These are phyloP conservation scores for Monosporascus sp. DNA, from an alignment of 2,329 filamentous ascomycete species.

Conservation along the genomic window DNA sequence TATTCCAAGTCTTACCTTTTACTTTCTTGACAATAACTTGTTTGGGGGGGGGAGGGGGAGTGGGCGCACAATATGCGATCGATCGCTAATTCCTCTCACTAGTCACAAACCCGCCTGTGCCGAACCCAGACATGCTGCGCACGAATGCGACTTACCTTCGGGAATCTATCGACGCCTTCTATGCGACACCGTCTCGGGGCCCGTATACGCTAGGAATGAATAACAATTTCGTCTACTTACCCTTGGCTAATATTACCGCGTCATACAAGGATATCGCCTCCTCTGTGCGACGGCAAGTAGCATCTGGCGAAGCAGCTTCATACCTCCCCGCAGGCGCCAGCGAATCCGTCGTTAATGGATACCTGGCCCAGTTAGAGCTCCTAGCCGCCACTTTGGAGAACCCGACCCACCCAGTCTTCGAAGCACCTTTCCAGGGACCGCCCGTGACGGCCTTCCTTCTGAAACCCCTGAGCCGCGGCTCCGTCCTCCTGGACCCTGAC, in stretches of 20 bases:
- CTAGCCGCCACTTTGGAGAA: constrained; percentile 12
- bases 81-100: not conserved
- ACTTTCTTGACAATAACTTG: too few relatives aligned
- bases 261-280: constrained; percentile 17
- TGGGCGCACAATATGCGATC: too few relatives aligned
- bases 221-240: constrained; percentile 25
- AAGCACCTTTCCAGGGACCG: constrained; percentile 23
- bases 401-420: constrained; percentile 24
- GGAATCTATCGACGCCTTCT: constrained; percentile 25
- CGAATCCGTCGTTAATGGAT: not conserved
- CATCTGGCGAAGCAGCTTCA: not conserved
- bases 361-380: constrained; percentile 15
- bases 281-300: constrained; percentile 9
- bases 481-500: constrained; percentile 20
- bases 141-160: constrained; percentile 27
- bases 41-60: too few relatives aligned
- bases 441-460: constrained; percentile 19
- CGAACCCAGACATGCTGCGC: constrained; percentile 8
- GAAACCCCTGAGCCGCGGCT: constrained; percentile 31
- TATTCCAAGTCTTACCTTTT: too few relatives aligned
- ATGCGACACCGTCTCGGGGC: constrained; percentile 26
- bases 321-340: not conserved
- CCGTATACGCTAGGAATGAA: constrained; percentile 32
- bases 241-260: constrained; percentile 13
- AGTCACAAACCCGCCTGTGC: not conserved